A percentile compares a stretch with the other conserved stretches of the same genome.
These are phyloP conservation scores for Osmanthus fragrans DNA, from an alignment of 257 asterid species.

Conservation along the genomic window DNA sequence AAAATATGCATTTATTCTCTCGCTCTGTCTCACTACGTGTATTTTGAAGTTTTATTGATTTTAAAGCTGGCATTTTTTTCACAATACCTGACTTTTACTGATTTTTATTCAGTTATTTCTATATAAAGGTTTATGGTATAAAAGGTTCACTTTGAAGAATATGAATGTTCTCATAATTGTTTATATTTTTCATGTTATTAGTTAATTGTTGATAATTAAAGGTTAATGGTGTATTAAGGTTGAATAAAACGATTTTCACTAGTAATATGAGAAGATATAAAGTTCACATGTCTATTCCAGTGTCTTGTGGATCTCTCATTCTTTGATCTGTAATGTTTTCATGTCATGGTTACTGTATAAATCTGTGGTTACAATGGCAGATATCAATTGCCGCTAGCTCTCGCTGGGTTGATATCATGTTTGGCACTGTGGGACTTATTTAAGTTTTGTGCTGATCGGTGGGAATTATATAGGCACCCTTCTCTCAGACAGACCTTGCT, in stretches of 20 bases:
- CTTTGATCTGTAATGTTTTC: not conserved
- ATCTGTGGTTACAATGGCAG: constrained; percentile 29
- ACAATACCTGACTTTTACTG: not conserved
- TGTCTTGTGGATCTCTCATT: not conserved
- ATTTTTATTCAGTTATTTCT: not conserved
- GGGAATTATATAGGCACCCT: constrained; percentile 67
- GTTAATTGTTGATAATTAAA: not conserved
- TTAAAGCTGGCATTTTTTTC: not conserved
- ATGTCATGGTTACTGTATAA: constrained; percentile 1
- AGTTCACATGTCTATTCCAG: not conserved
- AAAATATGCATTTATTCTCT: not conserved
- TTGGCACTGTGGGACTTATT: constrained; percentile 86
- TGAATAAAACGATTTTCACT: not conserved
- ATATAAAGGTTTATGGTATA: not conserved
- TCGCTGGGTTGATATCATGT: constrained; percentile 66
- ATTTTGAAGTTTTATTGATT: not conserved
- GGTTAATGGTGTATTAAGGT: not conserved
- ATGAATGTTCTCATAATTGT: not conserved
- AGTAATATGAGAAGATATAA: not conserved
- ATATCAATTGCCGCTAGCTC: constrained; percentile 85
- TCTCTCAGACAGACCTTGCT: constrained; percentile 44
- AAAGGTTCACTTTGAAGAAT: not conserved
- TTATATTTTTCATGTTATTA: not conserved
- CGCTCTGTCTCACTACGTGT: not conserved
- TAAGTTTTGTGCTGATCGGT: constrained; percentile 53